Percentiles rank a stretch among this genome's conserved stretches.
Evolutionary conservation across 805 yeast species (phyloP).

Genomic region (Ogataea methanolica): DNA sequence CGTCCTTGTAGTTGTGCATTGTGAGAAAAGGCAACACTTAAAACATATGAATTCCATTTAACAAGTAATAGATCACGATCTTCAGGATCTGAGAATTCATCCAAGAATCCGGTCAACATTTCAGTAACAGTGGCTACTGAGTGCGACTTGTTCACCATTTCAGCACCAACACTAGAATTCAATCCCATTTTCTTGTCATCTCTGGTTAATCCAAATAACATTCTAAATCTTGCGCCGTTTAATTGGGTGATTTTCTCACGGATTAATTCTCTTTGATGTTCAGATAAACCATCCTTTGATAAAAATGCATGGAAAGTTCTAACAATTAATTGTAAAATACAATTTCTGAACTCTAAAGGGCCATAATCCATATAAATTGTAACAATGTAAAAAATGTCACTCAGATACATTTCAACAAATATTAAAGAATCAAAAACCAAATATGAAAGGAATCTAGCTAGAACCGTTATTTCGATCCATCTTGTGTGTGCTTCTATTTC

Average conservation of each 20-base stretch:
- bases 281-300: constrained; percentile 48
- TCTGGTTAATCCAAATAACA: constrained; percentile 67
- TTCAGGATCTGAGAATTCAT: constrained; percentile 40
- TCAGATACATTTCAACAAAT: constrained; percentile 58
- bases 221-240: constrained; percentile 59
- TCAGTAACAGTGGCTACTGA: constrained; percentile 59
- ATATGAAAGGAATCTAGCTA: constrained; percentile 58
- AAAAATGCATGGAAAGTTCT: constrained; percentile 68
- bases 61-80: constrained; percentile 54
- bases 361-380: constrained; percentile 55
- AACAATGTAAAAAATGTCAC: constrained; percentile 66
- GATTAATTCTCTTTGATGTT: constrained; percentile 35
- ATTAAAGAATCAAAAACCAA: constrained; percentile 66
- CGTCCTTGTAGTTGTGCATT: constrained; percentile 61
- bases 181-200: constrained; percentile 26
- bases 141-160: constrained; percentile 36
- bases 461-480: constrained; percentile 68
- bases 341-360: constrained; percentile 52
- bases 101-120: constrained; percentile 47
- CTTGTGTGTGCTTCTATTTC: constrained; percentile 47
- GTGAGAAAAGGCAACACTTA: constrained; percentile 54
- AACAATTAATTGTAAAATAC: constrained; percentile 55
- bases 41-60: constrained; percentile 60
- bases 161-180: constrained; percentile 26
- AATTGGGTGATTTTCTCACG: constrained; percentile 42